A percentile compares a stretch with the other conserved stretches of the same genome.
Conservation (phyloP, 148 eudicot genomes). For the Vaccinium vitisidaea region DNA sequence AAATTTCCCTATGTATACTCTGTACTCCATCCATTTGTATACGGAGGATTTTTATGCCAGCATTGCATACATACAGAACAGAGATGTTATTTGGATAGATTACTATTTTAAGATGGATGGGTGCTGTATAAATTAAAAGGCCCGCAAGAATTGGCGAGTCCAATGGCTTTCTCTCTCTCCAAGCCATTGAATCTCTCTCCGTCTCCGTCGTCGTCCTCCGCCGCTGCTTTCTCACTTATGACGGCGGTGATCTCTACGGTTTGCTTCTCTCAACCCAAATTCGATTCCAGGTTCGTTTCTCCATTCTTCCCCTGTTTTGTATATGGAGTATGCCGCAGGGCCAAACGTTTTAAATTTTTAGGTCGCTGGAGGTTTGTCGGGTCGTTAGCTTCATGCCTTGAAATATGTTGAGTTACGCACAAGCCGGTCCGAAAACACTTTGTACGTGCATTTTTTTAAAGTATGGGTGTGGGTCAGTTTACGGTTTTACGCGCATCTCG, state of each 20-base stretch:
- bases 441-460: too few relatives aligned
- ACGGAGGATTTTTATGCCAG: background rate
- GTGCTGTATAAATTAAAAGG: background rate
- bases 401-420: too few relatives aligned
- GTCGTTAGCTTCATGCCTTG: too few relatives aligned
- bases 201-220: background rate
- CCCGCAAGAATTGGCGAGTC: background rate
- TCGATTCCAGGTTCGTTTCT: slow-evolving; percentile 16
- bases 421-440: too few relatives aligned
- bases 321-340: too few relatives aligned
- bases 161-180: slow-evolving; percentile 5
- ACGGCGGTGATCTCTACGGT: background rate
- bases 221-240: background rate
- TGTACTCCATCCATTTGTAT: background rate
- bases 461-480: too few relatives aligned
- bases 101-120: background rate
- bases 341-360: too few relatives aligned
- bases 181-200: background rate
- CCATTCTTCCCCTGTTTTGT: background rate
- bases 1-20: background rate
- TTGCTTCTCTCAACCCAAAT: slow-evolving; percentile 9
- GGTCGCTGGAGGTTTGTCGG: too few relatives aligned
- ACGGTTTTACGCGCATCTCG: too few relatives aligned
- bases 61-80: background rate
- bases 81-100: too few relatives aligned